Base-by-base conservation (phyloP, 2,329 filamentous ascomycete genomes). In the Penicillium sumatraense region DNA sequence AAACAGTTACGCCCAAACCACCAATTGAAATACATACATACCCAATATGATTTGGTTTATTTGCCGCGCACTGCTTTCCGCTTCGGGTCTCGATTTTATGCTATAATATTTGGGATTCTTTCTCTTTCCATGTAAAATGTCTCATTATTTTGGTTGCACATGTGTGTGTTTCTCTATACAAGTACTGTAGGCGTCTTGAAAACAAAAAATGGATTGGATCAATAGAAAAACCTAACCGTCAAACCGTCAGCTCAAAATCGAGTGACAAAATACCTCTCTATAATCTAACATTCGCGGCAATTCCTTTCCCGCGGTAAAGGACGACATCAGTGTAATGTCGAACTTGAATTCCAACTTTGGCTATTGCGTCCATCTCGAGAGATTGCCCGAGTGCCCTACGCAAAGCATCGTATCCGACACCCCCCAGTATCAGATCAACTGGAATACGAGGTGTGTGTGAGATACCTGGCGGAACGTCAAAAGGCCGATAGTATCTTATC, bases 351-450 rank as follows among this genome's bases (percentile, higher is more conserved):
- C 86, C 87, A 1, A 96, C 89, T 38, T 86, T 80, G 1, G 93
- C 95, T 64, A 82, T 80, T 1, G 92, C 91, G 73, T 92, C 89
- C 56, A 98, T 75, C 73, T 89, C 89, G 62, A 98, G 73, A 21
- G 80, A 82, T 0, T 93, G 93, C 1, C 93, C 93, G 0, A 98
- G 73, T 10, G 93, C 93, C 63, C 87, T 86, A 64, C 81, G 85
- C 13, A 98, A 80, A 49, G 90, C 90, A 36, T 91, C 91, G 64
- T 93, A 96, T 2, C 93, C 95, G 10, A 96, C 85, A 13, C 86
- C 87, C 13, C 85, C 87, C 16, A 91, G 70, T 29, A 85, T 87
- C 89, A 93, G 93, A 36, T 89, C 81, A 1, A 98, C 93, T 0
- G 93, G 93, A 38, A 99, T 71, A 54, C 83, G 83, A 1, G 93